Conservation (phyloP, 2,329 filamentous ascomycete species). For the Talaromyces sp. region DNA sequence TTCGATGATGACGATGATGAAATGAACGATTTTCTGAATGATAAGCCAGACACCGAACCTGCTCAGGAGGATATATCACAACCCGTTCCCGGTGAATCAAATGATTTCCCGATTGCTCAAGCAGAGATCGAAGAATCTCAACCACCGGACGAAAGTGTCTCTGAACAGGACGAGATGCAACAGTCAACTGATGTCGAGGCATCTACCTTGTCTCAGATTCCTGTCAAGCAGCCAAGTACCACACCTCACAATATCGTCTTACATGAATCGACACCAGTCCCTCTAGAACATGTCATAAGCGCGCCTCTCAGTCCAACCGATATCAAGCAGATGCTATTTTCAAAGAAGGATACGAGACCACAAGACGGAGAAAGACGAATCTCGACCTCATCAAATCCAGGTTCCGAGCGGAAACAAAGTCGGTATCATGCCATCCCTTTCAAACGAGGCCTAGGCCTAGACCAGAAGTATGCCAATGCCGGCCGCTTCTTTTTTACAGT, state of each 20-base stretch:
- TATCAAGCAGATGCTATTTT: slow-evolving; percentile 47
- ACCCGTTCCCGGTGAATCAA: not conserved
- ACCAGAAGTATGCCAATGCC: slow-evolving; percentile 52
- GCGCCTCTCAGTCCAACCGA: slow-evolving; percentile 41
- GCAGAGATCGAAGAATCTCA: slow-evolving; percentile 13
- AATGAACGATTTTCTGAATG: slow-evolving; percentile 16
- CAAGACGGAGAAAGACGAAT: slow-evolving; percentile 14
- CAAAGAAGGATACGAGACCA: slow-evolving; percentile 11
- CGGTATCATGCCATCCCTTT: slow-evolving; percentile 54
- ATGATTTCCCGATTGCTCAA: slow-evolving; percentile 18
- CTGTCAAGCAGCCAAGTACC: not conserved
- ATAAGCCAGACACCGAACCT: not conserved
- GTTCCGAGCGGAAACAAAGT: slow-evolving; percentile 29
- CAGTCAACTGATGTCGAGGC: not conserved
- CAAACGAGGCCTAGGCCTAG: slow-evolving; percentile 45
- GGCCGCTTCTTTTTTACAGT: slow-evolving; percentile 46
- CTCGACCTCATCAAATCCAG: slow-evolving; percentile 21
- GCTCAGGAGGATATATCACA: slow-evolving; percentile 3
- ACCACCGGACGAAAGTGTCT: not conserved
- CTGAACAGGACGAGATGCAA: slow-evolving; percentile 1
- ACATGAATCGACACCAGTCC: slow-evolving; percentile 2
- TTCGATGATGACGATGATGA: slow-evolving; percentile 51
- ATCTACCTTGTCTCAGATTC: not conserved
- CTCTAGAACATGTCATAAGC: slow-evolving; percentile 32
- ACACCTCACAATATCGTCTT: not conserved